Evolutionary conservation across 768 basidiomycete species (phyloP), one percentile per base, ranked within the genome.

Genomic region (Crepidotus variabilis): DNA sequence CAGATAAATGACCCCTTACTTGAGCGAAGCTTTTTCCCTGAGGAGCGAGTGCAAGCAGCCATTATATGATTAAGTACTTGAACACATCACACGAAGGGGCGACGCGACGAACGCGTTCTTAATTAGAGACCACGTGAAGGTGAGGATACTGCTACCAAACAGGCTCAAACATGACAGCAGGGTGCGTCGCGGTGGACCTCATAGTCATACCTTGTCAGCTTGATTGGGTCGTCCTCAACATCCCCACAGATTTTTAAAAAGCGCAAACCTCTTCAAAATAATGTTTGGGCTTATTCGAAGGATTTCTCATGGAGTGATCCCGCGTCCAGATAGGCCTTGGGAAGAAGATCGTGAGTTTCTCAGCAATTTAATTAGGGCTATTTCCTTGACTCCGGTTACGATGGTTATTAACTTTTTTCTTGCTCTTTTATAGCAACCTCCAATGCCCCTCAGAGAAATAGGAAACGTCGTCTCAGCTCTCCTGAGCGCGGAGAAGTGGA

Each of bases 271-370:
- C 24, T 43, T 21, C 23, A 20, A 51, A 43, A 56, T 36, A 23
- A 87, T 90, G 88, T 88, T 88, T 71, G 78, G 80, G 60, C 76
- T 90, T 60, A 71, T 90, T 61, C 80, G 88, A 61, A 84, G 87
- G 47, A 84, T 90, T 58, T 90, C 88, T 0, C 77, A 80, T 63
- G 84, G 84, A 13, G 76, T 88, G 20, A 81, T 88, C 62, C 84
- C 85, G 23, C 82, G 88, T 52, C 80, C 84, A 22, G 88, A 90
- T 69, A 77, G 86, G 57, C 86, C 87, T 33, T 90, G 88, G 89
- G 78, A 79, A 62, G 87, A 90, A 54, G 88, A 91, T 67, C 84
- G 88, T 88, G 63, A 76, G 84, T 75, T 24, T 47, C 56, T 51
- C 58, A 51, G 47, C 49, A 28, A 21, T 55, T 53, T 60, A 51